Evolutionary conservation across 345 rosid species (phyloP), one percentile per base, ranked within the genome.

Genomic region (Populus ilicifolia): DNA sequence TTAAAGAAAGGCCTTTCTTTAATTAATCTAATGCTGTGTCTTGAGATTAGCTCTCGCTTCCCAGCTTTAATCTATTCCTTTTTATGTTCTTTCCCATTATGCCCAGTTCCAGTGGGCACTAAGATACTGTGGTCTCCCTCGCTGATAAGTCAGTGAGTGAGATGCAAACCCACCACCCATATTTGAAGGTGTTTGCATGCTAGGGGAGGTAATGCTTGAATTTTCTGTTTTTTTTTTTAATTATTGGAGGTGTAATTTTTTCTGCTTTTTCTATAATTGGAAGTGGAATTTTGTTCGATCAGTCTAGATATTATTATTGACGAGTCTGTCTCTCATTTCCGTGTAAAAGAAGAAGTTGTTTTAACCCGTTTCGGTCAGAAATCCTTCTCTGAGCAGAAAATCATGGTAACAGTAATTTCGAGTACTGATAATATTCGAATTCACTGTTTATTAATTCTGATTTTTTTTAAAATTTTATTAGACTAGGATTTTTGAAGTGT

Each of bases 161-260:
- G 67, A 63, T 36, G 5, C 27, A 54, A 33, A 21, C 72, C 78
- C 64, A 67, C 78, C 64, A 67, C 1, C 63, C 67, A 12, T 64
- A 5, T 27, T 50, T 5, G 39, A 63, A 7, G 23, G 14, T 46
- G 9, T 35, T 61, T 17, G 70, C 70, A 43, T 62, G 56, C 6
- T 38, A 63, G 38, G 43, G 41, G 27, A 5, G 10, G 27, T 14
- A 12, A 14, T 38, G 29, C 13, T 25, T 61, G 36, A 41, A 62
- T 62, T 41, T 61, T 39, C 56, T 38, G 29, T 18, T 41, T 29
- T 2, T 5, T 48, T 20, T 2, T 41, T 41, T 41, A 11, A 38
- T 56, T 1, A 10, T 29, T 35, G 44, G 25, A 21, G 30, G 69
- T 41, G 62, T 52, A 72, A 59, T 38, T 59, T 38, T 21, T 33